These are phyloP conservation scores for Udeniomyces megalosporus DNA, from an alignment of 768 basidiomycete species.

Conservation along the genomic window DNA sequence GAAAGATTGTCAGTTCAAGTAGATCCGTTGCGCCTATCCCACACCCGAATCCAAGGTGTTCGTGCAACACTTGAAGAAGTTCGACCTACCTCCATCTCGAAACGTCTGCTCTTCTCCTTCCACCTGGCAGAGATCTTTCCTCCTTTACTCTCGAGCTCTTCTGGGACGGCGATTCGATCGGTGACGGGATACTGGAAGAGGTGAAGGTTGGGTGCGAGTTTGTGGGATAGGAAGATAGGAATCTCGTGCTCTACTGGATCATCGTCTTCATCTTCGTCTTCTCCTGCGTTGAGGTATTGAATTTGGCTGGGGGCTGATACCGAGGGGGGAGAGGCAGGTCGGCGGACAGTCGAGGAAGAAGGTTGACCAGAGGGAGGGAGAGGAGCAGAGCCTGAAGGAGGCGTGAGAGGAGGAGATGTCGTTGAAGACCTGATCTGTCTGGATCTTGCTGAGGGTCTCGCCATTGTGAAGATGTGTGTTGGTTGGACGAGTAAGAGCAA, in stretches of 20 bases:
- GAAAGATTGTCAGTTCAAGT: neutral
- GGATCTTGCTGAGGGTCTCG: too few relatives aligned
- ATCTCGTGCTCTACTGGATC: slow-evolving; percentile 24
- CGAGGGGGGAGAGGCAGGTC: too few relatives aligned
- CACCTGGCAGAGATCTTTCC: slow-evolving; percentile 24
- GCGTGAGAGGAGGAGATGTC: too few relatives aligned
- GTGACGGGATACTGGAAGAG: slow-evolving; percentile 28
- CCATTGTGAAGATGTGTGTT: too few relatives aligned
- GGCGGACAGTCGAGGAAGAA: too few relatives aligned
- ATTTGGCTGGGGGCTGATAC: too few relatives aligned
- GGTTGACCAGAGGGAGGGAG: too few relatives aligned
- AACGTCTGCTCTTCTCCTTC: slow-evolving; percentile 24
- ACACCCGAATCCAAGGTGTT: too few relatives aligned
- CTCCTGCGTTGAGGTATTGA: neutral
- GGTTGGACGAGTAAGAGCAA: too few relatives aligned
- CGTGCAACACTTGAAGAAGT: neutral
- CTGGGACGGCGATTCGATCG: slow-evolving; percentile 22
- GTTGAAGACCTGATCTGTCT: too few relatives aligned
- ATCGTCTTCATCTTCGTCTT: slow-evolving; percentile 17
- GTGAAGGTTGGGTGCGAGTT: slow-evolving; percentile 22
- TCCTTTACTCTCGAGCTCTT: slow-evolving; percentile 21
- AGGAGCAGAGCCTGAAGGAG: too few relatives aligned
- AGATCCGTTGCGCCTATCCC: neutral
- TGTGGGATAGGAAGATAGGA: slow-evolving; percentile 28
- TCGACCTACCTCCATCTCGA: slow-evolving; percentile 25